phyloP scores from a whole-genome alignment of 2,329 filamentous ascomycete genomes.

The Epichloe typhina region DNA sequence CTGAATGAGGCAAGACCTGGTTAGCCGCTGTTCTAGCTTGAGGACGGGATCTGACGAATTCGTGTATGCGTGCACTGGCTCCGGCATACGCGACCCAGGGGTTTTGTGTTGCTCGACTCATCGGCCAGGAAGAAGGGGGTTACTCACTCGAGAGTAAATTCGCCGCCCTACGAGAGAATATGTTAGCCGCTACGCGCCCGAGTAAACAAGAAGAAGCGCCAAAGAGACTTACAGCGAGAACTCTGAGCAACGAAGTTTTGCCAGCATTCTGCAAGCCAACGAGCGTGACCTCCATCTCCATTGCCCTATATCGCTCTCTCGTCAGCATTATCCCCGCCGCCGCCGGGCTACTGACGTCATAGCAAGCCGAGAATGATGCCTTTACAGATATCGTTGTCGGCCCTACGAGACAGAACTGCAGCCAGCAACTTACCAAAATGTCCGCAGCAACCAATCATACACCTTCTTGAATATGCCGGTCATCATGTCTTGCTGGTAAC shows the following conservation, averaged over 20 bases:
- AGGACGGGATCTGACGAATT: background rate
- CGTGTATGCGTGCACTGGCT: background rate
- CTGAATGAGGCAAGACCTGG: constrained; percentile 33
- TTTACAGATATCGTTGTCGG: background rate
- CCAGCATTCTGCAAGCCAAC: constrained; percentile 96
- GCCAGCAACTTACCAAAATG: constrained; percentile 67
- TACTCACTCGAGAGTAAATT: constrained; percentile 95
- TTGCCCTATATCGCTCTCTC: constrained; percentile 51
- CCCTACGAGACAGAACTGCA: background rate
- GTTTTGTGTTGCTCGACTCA: background rate
- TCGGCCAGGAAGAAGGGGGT: background rate
- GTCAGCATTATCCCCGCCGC: constrained; percentile 9
- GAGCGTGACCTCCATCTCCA: constrained; percentile 99
- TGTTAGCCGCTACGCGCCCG: background rate
- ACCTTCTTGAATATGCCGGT: constrained; percentile 83
- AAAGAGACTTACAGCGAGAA: constrained; percentile 68
- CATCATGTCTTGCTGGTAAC: constrained; percentile 39
- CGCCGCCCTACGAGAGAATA: constrained; percentile 57
- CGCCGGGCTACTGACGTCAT: background rate
- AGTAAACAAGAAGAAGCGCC: background rate
- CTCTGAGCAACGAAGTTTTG: constrained; percentile 87
- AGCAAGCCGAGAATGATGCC: background rate
- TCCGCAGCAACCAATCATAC: constrained; percentile 96
- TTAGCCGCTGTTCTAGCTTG: background rate
- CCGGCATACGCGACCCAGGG: background rate